These are phyloP conservation scores for Boletus rubescentipes DNA, from an alignment of 768 basidiomycete genomes.

Conservation along the genomic window DNA sequence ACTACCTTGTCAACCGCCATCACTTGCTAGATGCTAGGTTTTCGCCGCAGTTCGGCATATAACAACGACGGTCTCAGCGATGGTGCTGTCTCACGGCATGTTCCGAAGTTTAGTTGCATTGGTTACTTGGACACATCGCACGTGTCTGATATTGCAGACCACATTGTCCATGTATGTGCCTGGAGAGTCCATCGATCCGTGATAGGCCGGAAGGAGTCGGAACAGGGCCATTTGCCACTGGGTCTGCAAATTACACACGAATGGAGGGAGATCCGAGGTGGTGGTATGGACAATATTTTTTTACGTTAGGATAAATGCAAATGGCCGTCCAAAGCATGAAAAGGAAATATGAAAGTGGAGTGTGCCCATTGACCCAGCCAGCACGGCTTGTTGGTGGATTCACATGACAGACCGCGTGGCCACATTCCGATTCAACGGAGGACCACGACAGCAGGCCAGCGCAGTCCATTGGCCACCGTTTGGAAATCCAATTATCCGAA, in stretches of 20 bases:
- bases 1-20: background rate
- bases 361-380: background rate
- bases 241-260: background rate
- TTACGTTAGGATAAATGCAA: background rate
- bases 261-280: background rate
- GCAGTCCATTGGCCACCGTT: background rate
- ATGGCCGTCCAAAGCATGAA: background rate
- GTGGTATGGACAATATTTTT: too few relatives aligned
- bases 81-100: background rate
- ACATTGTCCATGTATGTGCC: constrained; percentile 9
- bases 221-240: background rate
- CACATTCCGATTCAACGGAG: constrained; percentile 11
- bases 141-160: background rate
- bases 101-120: constrained; percentile 8
- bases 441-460: background rate
- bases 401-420: constrained; percentile 18
- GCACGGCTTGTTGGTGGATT: background rate
- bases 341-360: constrained; percentile 15
- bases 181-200: constrained; percentile 12
- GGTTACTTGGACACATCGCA: constrained; percentile 3
- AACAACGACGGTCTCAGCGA: background rate
- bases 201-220: constrained; percentile 16
- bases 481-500: constrained; percentile 9
- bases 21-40: background rate
- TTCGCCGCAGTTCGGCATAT: background rate